Evolutionary conservation across 2,329 filamentous ascomycete species (phyloP).

Genomic region (Aspergillus sojae): DNA sequence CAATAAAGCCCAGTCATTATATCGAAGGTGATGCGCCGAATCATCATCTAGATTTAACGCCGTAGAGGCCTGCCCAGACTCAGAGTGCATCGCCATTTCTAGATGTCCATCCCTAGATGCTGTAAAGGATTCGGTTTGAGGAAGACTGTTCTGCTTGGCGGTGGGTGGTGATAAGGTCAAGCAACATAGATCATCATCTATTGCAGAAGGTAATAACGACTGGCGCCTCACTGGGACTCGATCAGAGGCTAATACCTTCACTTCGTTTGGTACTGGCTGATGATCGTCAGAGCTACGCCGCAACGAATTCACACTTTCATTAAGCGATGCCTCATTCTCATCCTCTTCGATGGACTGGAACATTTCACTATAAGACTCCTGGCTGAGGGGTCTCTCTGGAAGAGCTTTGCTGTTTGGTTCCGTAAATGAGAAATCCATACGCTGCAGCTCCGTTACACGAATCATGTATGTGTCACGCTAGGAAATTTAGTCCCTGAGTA

Average conservation of each 20-base stretch:
- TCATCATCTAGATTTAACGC: slow-evolving; percentile 2
- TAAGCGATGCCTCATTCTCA: slow-evolving; percentile 43
- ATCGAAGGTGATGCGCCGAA: slow-evolving; percentile 5
- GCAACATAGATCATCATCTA: slow-evolving; percentile 32
- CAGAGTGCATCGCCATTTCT: slow-evolving; percentile 3
- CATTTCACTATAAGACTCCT: slow-evolving; percentile 53
- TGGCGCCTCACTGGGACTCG: slow-evolving; percentile 41
- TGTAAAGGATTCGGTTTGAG: slow-evolving; percentile 21
- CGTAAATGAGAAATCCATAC: slow-evolving; percentile 60
- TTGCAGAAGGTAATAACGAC: slow-evolving; percentile 39
- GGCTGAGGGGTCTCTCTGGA: slow-evolving; percentile 69
- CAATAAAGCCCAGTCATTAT: slow-evolving; percentile 22
- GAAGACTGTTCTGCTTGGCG: slow-evolving; percentile 50
- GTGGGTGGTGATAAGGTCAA: slow-evolving; percentile 13
- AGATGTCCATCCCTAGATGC: slow-evolving; percentile 10
- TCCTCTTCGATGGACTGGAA: slow-evolving; percentile 39
- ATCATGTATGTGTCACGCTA: slow-evolving; percentile 87
- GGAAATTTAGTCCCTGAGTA: slow-evolving; percentile 14
- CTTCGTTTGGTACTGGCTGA: slow-evolving; percentile 26
- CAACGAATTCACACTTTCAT: slow-evolving; percentile 58
- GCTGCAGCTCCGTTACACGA: slow-evolving; percentile 82
- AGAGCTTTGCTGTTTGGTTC: slow-evolving; percentile 69
- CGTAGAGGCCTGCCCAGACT: background rate
- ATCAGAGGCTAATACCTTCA: slow-evolving; percentile 28
- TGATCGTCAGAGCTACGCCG: slow-evolving; percentile 47